phyloP scores from a whole-genome alignment of 2,329 filamentous ascomycete genomes.

The Cercospora canescens region DNA sequence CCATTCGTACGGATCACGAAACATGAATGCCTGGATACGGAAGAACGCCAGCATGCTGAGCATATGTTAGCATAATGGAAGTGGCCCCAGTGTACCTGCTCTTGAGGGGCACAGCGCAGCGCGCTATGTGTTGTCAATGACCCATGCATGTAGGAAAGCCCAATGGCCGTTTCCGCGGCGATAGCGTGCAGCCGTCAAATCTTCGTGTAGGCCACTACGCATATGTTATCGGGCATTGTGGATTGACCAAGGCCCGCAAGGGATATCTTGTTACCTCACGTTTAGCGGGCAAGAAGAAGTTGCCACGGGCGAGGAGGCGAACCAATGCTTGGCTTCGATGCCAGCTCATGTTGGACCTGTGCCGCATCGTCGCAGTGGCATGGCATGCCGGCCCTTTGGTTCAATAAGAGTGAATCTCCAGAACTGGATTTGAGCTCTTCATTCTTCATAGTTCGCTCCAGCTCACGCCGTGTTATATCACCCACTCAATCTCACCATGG shows the following conservation, averaged over 20 bases:
- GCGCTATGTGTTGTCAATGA: conserved; percentile 10
- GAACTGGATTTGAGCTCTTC: neutral
- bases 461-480: neutral
- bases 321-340: neutral
- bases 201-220: neutral
- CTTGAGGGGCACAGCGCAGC: neutral
- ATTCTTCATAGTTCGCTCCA: neutral
- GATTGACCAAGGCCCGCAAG: neutral
- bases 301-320: neutral
- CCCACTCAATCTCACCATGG: neutral
- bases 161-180: neutral
- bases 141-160: neutral
- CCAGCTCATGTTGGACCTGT: neutral
- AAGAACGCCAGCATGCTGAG: neutral
- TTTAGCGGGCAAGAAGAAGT: neutral
- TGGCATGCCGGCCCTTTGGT: neutral
- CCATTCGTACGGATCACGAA: neutral
- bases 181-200: neutral
- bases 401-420: neutral
- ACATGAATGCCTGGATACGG: neutral
- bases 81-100: neutral
- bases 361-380: neutral
- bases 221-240: neutral
- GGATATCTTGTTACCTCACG: neutral
- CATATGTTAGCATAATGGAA: neutral